Evolutionary conservation across 345 rosid species (phyloP), one percentile per base, ranked within the genome.

Genomic region (Bruguiera gymnorhiza): DNA sequence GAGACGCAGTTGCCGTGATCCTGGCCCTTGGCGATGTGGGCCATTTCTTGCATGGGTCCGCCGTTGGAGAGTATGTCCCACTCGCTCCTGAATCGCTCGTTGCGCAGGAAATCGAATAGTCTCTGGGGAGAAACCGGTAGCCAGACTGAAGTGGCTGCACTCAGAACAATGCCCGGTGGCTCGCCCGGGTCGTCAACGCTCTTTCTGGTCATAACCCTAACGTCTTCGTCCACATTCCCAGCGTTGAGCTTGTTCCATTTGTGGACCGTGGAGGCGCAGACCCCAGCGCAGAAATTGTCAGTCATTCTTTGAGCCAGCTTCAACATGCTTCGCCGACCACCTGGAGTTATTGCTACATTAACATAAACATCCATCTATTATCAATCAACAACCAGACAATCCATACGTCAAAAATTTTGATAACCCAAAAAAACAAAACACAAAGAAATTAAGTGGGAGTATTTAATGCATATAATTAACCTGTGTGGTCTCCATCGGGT

Each of bases 41-140:
- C 93, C 91, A 95, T 90, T 80, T 95, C 98, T 71, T 95, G 93
- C 96, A 91, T 91, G 10, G 97, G 98, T 0, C 96, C 98, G 21
- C 97, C 96, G 57, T 94, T 89, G 58, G 97, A 95, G 64, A 95
- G 79, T n/a, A 95, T 92, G 79, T 92, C 99, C 99, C 99, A 95
- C 80, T 90, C 92, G 77, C 96, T 86, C 76, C 99, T 73, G 16
- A 88, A 78, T 78, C 91, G 89, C 75, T 89, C 97, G 61, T 92
- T 88, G 0, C 97, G 85, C 3, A 96, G 88, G 63, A 90, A 90
- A 78, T 92, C 88, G 8, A 96, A 96, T 62, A 96, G 83, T 26
- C 85, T 70, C 73, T 90, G 87, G 0, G 96, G 93, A 6, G 96
- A 73, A 11, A 88, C 95, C 0, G 93, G 96, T 55, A 96, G 83